Base-by-base conservation (phyloP, 108 stramenopile species). In the Aurantiochytrium sp. region DNA sequence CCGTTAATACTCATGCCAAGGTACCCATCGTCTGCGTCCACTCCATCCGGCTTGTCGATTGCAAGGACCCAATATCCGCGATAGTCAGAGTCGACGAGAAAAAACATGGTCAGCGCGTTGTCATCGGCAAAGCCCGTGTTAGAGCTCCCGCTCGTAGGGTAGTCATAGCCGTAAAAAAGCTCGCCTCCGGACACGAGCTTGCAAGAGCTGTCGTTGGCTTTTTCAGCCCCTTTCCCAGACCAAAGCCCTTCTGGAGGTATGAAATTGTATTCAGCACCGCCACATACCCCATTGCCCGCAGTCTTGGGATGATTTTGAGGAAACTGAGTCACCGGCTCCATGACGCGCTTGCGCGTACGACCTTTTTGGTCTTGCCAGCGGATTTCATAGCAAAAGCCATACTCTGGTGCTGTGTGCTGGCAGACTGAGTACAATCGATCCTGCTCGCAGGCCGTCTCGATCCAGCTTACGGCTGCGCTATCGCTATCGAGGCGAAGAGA, bases 311-410 rank as follows among this genome's bases (percentile, higher is more conserved):
- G 76, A 12, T 28, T 6, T 12, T 21, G 25, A 8, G 76, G 76
- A 12, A 83, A 53, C 4, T 47, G 44, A 8, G 76, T 83, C 49
- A 83, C 51, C 1, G 76, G 76, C 28, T 83, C 76, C 10, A 83
- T 43, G 44, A 83, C 76, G 6, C 28, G 19, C 4, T 83, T 83
- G n/a, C 76, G 45, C 25, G 23, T 12, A 6, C 76, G 19, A 23
- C 23, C 51, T 6, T 35, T 10, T 0, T 47, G 14, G 51, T 83
- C 76, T 6, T 12, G 45, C 76, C 76, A 83, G 12, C 76, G 76
- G 51, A 83, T 28, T 23, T 83, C 76, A 83, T 83, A 83, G 28
- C 76, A 83, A 5, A 83, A 83, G 16, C 76, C 76, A 53, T 83
- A 6, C 6, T 8, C 6, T 6, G 76, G 76, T 12, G 76, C n/a